Conservation (phyloP, 2,329 filamentous ascomycete genomes). For the Byssothecium circinans region DNA sequence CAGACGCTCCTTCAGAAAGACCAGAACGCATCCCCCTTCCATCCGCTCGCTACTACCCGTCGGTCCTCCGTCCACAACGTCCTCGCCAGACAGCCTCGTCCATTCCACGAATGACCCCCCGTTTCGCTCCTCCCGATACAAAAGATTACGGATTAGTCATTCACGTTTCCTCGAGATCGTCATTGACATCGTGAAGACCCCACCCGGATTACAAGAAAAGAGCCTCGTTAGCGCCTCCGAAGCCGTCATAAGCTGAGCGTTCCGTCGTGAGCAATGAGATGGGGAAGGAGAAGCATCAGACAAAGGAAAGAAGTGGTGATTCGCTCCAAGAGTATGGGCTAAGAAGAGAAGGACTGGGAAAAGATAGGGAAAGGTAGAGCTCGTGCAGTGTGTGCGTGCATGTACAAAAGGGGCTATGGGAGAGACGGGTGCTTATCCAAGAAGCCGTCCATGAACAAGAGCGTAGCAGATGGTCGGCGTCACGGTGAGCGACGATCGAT, state of each 20-base stretch:
- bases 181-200: slow-evolving; percentile 23
- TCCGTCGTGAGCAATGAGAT: slow-evolving; percentile 26
- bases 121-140: slow-evolving; percentile 1
- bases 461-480: neutral
- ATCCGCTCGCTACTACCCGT: neutral
- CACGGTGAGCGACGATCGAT: neutral
- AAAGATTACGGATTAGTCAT: slow-evolving; percentile 23
- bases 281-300: slow-evolving; percentile 6
- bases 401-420: slow-evolving; percentile 27
- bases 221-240: slow-evolving; percentile 9
- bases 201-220: slow-evolving; percentile 6
- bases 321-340: slow-evolving; percentile 17
- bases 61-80: neutral
- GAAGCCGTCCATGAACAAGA: neutral
- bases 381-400: slow-evolving; percentile 23
- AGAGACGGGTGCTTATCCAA: slow-evolving; percentile 8
- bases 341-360: slow-evolving; percentile 17
- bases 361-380: slow-evolving; percentile 7
- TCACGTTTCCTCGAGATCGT: slow-evolving; percentile 20
- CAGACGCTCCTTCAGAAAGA: neutral
- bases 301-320: slow-evolving; percentile 19
- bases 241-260: slow-evolving; percentile 27
- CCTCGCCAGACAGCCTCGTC: neutral
- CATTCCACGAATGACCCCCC: neutral
- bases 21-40: neutral